Evolutionary conservation across 139 green algal genomes (phyloP).

Genomic region (Chlamydomonas incerta): DNA sequence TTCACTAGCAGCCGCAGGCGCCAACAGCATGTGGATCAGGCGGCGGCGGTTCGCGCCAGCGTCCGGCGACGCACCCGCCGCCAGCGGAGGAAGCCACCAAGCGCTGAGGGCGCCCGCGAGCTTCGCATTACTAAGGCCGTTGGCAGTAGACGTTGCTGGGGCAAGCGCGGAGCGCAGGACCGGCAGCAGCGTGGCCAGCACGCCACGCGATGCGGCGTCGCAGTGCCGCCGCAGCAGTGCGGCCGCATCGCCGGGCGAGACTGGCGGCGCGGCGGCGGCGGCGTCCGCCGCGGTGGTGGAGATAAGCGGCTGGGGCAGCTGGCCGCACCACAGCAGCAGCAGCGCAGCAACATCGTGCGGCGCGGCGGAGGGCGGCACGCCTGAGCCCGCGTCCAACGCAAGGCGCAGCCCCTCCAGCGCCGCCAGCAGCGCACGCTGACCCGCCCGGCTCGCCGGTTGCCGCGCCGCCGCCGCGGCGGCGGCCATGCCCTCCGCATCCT

Average conservation of each 20-base stretch:
- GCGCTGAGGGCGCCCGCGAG: slow-evolving; percentile 6
- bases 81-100: slow-evolving; percentile 28
- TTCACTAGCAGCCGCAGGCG: not conserved
- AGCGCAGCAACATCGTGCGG: slow-evolving; percentile 41
- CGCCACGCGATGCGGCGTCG: not conserved
- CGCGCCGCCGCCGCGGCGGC: not conserved
- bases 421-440: slow-evolving; percentile 27
- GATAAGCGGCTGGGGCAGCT: slow-evolving; percentile 40
- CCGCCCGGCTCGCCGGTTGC: not conserved
- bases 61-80: not conserved
- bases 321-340: slow-evolving; percentile 44
- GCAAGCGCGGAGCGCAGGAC: not conserved
- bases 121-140: not conserved
- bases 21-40: slow-evolving; percentile 1
- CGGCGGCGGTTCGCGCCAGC: not conserved
- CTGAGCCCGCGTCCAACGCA: slow-evolving; percentile 4
- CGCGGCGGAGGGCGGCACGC: not conserved
- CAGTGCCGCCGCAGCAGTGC: slow-evolving; percentile 27
- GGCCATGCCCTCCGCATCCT: not conserved
- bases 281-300: slow-evolving; percentile 15
- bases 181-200: not conserved
- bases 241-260: not conserved
- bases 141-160: not conserved
- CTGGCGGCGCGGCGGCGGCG: slow-evolving; percentile 16
- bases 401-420: slow-evolving; percentile 18